Evolutionary conservation across 208 protist species (phyloP).

Genomic region (Leishmania mexicana): DNA sequence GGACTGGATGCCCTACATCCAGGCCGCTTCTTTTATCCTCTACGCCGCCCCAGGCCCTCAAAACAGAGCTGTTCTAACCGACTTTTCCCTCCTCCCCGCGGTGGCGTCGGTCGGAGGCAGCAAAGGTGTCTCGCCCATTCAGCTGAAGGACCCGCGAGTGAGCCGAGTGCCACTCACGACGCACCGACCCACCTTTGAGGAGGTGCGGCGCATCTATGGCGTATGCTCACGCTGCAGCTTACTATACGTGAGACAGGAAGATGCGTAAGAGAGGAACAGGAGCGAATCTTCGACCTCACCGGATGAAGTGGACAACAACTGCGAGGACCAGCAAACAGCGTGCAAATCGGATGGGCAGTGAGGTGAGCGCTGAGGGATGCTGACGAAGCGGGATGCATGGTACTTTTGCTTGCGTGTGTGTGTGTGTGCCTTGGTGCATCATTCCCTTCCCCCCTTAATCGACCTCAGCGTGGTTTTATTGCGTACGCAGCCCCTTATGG

Average conservation of each 20-base stretch:
- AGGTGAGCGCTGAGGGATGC: background rate
- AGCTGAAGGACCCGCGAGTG: conserved; percentile 73
- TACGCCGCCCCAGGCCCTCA: conserved; percentile 87
- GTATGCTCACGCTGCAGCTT: conserved; percentile 53
- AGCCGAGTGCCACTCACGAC: conserved; percentile 83
- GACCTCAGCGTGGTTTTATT: background rate
- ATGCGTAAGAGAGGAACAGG: background rate
- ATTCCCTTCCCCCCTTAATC: background rate
- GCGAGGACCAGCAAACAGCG: background rate
- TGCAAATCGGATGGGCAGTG: background rate
- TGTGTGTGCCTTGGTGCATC: background rate
- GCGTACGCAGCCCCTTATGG: background rate
- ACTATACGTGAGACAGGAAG: conserved; percentile 39
- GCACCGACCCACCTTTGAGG: conserved; percentile 78
- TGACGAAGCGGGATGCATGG: background rate
- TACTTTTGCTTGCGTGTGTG: background rate
- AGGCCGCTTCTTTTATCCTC: conserved; percentile 72
- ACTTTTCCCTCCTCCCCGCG: conserved; percentile 48
- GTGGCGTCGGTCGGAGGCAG: conserved; percentile 12
- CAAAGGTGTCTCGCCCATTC: conserved; percentile 53
- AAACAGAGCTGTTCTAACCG: conserved; percentile 76
- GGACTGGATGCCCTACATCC: conserved; percentile 74
- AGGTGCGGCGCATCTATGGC: conserved; percentile 80
- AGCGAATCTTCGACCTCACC: too few relatives aligned
- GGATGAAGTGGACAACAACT: background rate